Conservation (phyloP, 805 yeast species). For the Schizosaccharomyces japonicus region DNA sequence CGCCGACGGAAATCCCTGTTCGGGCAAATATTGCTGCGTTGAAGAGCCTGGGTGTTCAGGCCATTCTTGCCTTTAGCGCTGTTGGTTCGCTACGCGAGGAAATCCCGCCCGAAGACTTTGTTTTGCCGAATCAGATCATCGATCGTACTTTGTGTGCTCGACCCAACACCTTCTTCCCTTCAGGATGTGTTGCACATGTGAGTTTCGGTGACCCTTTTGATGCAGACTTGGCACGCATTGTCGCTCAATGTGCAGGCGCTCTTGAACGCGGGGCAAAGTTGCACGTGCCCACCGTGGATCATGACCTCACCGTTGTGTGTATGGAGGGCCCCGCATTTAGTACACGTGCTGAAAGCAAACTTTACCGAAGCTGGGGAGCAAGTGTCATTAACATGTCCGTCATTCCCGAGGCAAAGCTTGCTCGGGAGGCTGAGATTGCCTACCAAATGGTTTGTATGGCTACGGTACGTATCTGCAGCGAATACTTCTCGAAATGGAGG, state of each 20-base stretch:
- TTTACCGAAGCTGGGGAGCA: constrained; percentile 77
- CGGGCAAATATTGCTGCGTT: constrained; percentile 91
- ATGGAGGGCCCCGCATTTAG: constrained; percentile 99
- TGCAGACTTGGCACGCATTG: constrained; percentile 37
- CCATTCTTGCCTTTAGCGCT: constrained; percentile 78
- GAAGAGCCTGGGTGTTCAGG: constrained; percentile 65
- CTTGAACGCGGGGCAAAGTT: constrained; percentile 35
- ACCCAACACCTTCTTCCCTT: constrained; percentile 67
- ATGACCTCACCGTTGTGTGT: constrained; percentile 67
- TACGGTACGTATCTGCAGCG: constrained; percentile 23
- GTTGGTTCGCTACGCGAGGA: constrained; percentile 84
- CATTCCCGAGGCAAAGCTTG: constrained; percentile 89
- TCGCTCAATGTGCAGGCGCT: constrained; percentile 34
- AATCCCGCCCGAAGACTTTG: constrained; percentile 85
- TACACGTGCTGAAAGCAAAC: constrained; percentile 81
- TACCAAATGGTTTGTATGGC: constrained; percentile 98
- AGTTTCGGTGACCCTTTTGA: constrained; percentile 96
- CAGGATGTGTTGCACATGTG: constrained; percentile 90
- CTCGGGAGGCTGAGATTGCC: constrained; percentile 88
- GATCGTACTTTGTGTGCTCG: constrained; percentile 94
- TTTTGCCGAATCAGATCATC: constrained; percentile 84
- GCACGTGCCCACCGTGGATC: constrained; percentile 36
- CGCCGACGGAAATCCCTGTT: constrained; percentile 81
- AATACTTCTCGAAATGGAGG: no score
- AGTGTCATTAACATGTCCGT: constrained; percentile 91